A percentile compares a stretch with the other conserved stretches of the same genome.
Conservation (phyloP, 225 moss, liverwort and hornwort species). For the Rhytidiadelphus loreus region DNA sequence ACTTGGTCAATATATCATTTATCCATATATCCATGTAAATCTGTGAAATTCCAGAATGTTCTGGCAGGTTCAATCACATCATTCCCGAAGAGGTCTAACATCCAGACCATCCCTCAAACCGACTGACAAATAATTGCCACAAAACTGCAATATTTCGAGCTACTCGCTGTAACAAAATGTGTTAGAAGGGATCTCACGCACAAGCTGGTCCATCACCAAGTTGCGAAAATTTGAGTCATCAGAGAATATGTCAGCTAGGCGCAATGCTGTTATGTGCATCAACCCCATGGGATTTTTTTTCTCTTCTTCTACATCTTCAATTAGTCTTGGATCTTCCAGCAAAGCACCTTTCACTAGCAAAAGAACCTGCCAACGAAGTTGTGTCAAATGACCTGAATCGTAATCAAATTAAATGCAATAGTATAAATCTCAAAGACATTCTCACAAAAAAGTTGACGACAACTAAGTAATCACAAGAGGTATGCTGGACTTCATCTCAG, state of each 20-base stretch:
- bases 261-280: constrained; percentile 86
- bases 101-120: background rate
- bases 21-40: background rate
- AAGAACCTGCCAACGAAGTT: constrained; percentile 67
- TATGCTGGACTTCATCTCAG: background rate
- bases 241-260: constrained; percentile 87
- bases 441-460: background rate
- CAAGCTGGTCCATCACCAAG: constrained; percentile 92
- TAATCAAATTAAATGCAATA: background rate
- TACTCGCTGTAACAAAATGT: background rate
- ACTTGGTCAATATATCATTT: background rate
- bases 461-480: background rate
- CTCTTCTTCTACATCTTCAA: constrained; percentile 70
- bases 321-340: constrained; percentile 72
- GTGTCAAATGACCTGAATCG: constrained; percentile 8
- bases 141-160: background rate
- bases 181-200: constrained; percentile 28
- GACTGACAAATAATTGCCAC: background rate
- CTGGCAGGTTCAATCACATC: background rate
- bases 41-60: background rate
- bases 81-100: background rate
- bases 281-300: constrained; percentile 88
- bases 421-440: background rate
- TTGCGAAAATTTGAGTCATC: constrained; percentile 99
- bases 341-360: constrained; percentile 80